Evolutionary conservation across 805 yeast species (phyloP).

Genomic region (Candida verbasci): DNA sequence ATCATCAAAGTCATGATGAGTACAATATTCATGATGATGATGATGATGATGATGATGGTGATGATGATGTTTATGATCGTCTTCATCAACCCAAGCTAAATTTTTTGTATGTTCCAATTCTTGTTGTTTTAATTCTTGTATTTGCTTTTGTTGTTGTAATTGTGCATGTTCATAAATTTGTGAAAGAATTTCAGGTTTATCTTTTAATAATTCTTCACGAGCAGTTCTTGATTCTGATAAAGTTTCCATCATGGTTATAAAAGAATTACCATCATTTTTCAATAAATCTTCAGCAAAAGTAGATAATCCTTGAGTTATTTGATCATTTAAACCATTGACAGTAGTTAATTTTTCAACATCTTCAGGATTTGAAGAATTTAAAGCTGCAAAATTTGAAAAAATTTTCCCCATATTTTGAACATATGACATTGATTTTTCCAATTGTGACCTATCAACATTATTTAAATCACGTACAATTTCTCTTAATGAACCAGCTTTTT

Average conservation of each 20-base stretch:
- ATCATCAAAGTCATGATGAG: conserved; percentile 8
- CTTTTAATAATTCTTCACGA: conserved; percentile 22
- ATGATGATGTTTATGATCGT: conserved; percentile 10
- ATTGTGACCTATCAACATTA: conserved; percentile 21
- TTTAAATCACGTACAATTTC: conserved; percentile 22
- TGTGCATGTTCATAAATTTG: conserved; percentile 3
- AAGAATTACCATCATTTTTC: conserved; percentile 71
- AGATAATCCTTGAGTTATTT: conserved; percentile 18
- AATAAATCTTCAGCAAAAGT: conserved; percentile 72
- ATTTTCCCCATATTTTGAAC: conserved; percentile 19
- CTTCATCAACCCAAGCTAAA: conserved; percentile 19
- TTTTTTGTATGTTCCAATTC: conserved; percentile 1
- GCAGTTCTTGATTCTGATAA: conserved; percentile 50
- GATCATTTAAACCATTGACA: conserved; percentile 12
- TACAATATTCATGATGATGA: no score
- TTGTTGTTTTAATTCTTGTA: conserved; percentile 4
- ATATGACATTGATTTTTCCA: conserved; percentile 21
- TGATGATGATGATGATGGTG: conserved; percentile 2
- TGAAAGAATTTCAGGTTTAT: conserved; percentile 5
- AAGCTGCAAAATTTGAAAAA: conserved; percentile 10
- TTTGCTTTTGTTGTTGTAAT: conserved; percentile 4
- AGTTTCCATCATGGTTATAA: conserved; percentile 75
- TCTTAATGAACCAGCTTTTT: conserved; percentile 22
- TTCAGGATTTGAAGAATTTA: conserved; percentile 8
- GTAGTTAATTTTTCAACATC: conserved; percentile 5